These are phyloP conservation scores for Ophiostoma sp. DNA, from an alignment of 2,329 filamentous ascomycete species.

Conservation along the genomic window DNA sequence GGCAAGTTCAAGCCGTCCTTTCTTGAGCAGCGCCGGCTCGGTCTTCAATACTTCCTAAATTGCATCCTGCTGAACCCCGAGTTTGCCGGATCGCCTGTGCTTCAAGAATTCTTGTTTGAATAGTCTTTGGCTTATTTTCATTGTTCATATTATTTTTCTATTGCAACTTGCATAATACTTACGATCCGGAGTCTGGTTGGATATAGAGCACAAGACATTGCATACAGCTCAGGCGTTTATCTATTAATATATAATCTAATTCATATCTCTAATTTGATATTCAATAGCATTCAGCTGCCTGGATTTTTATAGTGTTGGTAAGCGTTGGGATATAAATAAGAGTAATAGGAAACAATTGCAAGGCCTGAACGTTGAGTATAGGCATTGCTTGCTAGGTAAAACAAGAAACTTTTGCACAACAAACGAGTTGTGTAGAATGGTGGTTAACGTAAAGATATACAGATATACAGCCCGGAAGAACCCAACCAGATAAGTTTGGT, in stretches of 20 bases:
- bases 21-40: constrained; percentile 74
- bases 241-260: not conserved
- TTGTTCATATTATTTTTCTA: not conserved
- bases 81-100: constrained; percentile 82
- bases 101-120: constrained; percentile 83
- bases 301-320: too few relatives aligned
- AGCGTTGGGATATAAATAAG: too few relatives aligned
- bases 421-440: not conserved
- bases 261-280: not conserved
- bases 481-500: not conserved
- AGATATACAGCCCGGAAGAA: too few relatives aligned
- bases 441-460: too few relatives aligned
- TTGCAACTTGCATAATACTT: not conserved
- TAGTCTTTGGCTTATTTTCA: constrained; percentile 31
- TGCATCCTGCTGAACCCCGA: constrained; percentile 90
- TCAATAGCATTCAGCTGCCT: too few relatives aligned
- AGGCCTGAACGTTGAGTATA: not conserved
- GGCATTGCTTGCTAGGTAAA: not conserved
- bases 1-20: constrained; percentile 81
- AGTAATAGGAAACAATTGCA: too few relatives aligned
- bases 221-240: not conserved
- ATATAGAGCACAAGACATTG: too few relatives aligned
- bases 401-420: not conserved
- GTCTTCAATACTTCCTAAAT: constrained; percentile 88
- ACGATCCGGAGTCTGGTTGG: not conserved